A percentile compares a stretch with the other conserved stretches of the same genome.
These are phyloP conservation scores for Fusarium temperatum DNA, from an alignment of 2,329 filamentous ascomycete species.

Conservation along the genomic window DNA sequence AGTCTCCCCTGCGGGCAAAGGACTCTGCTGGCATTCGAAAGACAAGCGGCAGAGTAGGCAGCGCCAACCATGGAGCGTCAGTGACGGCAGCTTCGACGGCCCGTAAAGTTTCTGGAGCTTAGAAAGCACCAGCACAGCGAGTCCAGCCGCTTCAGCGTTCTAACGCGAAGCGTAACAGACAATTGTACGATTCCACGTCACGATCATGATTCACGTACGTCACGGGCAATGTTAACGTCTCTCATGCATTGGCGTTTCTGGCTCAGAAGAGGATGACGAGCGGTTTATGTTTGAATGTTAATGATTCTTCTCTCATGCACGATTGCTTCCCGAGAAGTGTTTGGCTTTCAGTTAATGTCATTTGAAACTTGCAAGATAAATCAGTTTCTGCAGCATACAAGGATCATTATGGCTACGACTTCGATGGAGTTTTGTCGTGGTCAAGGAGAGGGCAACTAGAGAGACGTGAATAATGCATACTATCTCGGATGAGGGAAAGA, in stretches of 20 bases:
- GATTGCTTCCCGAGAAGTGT: constrained; percentile 23
- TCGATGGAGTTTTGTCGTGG: constrained; percentile 27
- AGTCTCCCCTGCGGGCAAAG: constrained; percentile 60
- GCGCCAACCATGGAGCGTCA: constrained; percentile 58
- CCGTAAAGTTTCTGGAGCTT: constrained; percentile 63
- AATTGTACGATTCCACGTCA: constrained; percentile 46
- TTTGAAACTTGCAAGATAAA: constrained; percentile 22
- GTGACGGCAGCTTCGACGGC: constrained; percentile 55
- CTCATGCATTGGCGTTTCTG: constrained; percentile 56
- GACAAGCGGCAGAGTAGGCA: constrained; percentile 72
- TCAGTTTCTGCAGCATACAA: constrained; percentile 12
- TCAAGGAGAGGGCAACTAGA: constrained; percentile 6
- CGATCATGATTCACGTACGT: constrained; percentile 54
- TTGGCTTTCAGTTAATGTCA: constrained; percentile 17
- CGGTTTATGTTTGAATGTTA: constrained; percentile 38
- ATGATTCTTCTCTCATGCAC: constrained; percentile 30
- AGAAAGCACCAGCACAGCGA: constrained; percentile 40
- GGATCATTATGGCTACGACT: constrained; percentile 24
- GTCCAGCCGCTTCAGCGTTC: constrained; percentile 31
- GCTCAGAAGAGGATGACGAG: constrained; percentile 37
- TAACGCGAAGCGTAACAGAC: constrained; percentile 22
- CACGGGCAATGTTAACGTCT: constrained; percentile 53
- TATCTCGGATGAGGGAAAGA: constrained; percentile 16
- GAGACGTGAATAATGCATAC: constrained; percentile 10
- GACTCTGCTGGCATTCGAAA: constrained; percentile 68